Conservation (phyloP, 2,329 filamentous ascomycete species). For the Aspergillus arachidicola region DNA sequence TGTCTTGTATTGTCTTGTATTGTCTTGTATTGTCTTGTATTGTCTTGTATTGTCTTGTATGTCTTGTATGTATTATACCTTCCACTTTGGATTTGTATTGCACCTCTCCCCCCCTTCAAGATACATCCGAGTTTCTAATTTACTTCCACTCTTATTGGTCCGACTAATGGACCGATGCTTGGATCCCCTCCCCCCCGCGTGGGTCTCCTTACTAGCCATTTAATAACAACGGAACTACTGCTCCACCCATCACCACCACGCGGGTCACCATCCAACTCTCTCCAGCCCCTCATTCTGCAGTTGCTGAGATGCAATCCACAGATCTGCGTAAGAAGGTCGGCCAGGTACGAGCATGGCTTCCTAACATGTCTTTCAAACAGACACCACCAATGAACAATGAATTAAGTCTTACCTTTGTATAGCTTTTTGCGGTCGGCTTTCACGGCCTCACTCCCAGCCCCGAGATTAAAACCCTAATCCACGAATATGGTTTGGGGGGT, state of each 20-base stretch:
- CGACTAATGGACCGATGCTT: not conserved
- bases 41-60: too few relatives aligned
- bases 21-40: too few relatives aligned
- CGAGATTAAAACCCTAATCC: constrained; percentile 48
- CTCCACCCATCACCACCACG: not conserved
- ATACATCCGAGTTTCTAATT: too few relatives aligned
- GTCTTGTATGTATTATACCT: too few relatives aligned
- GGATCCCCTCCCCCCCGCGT: not conserved
- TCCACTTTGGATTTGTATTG: too few relatives aligned
- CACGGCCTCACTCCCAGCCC: constrained; percentile 41
- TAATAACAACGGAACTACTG: not conserved
- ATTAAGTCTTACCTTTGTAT: not conserved
- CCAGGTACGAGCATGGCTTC: constrained; percentile 29
- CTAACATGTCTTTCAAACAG: not conserved
- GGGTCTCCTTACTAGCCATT: not conserved
- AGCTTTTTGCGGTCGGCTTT: constrained; percentile 52
- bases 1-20: too few relatives aligned
- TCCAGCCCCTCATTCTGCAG: not conserved
- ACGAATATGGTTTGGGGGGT: constrained; percentile 44
- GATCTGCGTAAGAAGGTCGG: constrained; percentile 36
- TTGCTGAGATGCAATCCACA: constrained; percentile 21
- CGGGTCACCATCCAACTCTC: not conserved
- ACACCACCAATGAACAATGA: not conserved
- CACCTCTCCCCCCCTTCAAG: not conserved
- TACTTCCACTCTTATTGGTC: not conserved